A percentile compares a stretch with the other conserved stretches of the same genome.
Evolutionary conservation across 352 stramenopile species (phyloP).

Genomic region (Phytophthora tubulina): DNA sequence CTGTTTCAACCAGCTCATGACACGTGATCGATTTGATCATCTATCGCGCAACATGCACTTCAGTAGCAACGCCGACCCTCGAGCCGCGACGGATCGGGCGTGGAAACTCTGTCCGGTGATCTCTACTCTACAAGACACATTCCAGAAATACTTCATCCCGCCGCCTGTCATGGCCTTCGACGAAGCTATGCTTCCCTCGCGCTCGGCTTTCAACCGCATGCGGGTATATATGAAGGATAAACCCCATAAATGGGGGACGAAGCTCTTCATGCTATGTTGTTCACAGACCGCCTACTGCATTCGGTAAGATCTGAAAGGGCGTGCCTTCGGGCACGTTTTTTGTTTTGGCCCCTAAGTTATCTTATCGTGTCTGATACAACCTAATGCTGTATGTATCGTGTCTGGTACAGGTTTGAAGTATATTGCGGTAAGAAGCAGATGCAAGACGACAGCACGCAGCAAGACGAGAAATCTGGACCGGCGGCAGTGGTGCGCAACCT

Average conservation of each 20-base stretch:
- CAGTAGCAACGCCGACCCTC: slow-evolving; percentile 24
- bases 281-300: slow-evolving; percentile 24
- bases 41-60: slow-evolving; percentile 30
- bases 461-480: background rate
- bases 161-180: slow-evolving; percentile 22
- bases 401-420: background rate
- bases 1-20: slow-evolving; percentile 7
- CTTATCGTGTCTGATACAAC: slow-evolving; percentile 3
- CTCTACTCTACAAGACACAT: slow-evolving; percentile 11
- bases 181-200: slow-evolving; percentile 20
- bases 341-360: slow-evolving; percentile 1
- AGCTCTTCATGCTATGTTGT: slow-evolving; percentile 17
- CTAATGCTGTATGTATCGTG: background rate
- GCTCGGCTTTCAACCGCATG: slow-evolving; percentile 10
- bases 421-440: slow-evolving; percentile 2
- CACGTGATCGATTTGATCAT: slow-evolving; percentile 19
- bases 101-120: slow-evolving; percentile 21
- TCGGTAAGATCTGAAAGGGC: background rate
- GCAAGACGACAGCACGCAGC: background rate
- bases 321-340: background rate
- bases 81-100: slow-evolving; percentile 4
- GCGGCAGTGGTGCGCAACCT: background rate
- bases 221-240: slow-evolving; percentile 8
- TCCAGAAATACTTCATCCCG: slow-evolving; percentile 1
- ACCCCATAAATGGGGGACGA: too few relatives aligned